A percentile compares a stretch with the other conserved stretches of the same genome.
Conservation (phyloP, 768 basidiomycete genomes). For the Russula ochroleuca region DNA sequence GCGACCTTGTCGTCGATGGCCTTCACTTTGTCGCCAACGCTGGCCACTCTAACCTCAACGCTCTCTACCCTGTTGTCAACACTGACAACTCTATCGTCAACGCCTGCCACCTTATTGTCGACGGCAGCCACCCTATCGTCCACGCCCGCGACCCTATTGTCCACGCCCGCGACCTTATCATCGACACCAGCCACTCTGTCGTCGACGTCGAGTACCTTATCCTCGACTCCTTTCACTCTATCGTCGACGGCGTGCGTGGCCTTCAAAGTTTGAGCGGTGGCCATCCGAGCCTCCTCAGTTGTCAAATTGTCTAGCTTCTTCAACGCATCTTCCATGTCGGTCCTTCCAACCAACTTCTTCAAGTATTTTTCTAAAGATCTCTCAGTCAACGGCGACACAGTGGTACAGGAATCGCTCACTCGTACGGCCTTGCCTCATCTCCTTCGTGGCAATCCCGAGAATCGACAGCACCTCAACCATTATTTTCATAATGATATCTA, state of each 20-base stretch:
- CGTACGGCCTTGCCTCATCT: neutral
- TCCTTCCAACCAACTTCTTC: neutral
- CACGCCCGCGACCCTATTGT: neutral
- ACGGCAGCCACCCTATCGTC: neutral
- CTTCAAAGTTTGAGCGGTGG: neutral
- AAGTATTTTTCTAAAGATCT: neutral
- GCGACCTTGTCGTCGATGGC: neutral
- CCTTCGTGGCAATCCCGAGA: constrained; percentile 1
- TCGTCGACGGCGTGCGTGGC: neutral
- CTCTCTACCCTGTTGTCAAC: neutral
- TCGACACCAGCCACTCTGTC: too few relatives aligned
- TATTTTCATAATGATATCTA: neutral
- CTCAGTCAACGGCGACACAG: neutral
- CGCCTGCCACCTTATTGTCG: neutral
- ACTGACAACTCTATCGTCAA: neutral
- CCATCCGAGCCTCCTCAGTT: neutral
- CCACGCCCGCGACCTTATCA: neutral
- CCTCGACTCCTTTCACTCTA: neutral
- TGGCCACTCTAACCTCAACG: neutral
- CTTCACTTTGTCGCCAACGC: neutral
- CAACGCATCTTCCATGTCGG: neutral
- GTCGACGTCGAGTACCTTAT: neutral
- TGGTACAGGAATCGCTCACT: neutral
- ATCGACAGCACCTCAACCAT: constrained; percentile 10
- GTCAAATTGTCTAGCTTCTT: neutral